Conservation (phyloP, 441 rosid species). For the Syzygium malaccense region DNA sequence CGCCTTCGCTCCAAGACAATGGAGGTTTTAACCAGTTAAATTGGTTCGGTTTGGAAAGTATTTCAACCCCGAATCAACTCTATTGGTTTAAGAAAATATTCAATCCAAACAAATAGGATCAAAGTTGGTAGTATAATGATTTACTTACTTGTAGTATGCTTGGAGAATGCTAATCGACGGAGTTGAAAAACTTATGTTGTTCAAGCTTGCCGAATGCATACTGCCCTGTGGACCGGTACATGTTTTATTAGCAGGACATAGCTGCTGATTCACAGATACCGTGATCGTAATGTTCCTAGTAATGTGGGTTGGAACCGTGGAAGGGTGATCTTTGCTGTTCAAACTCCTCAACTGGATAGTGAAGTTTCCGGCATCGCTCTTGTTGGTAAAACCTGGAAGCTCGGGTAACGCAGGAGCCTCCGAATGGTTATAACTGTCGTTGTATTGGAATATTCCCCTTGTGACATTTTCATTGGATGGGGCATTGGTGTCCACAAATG, state of each 20-base stretch:
- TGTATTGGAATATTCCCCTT: background rate
- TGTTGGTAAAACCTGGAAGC: background rate
- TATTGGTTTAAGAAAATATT: background rate
- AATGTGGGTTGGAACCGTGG: background rate
- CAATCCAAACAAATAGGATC: background rate
- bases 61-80: background rate
- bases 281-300: background rate
- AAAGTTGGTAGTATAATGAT: background rate
- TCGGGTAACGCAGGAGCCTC: background rate
- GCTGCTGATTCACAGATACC: background rate
- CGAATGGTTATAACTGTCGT: background rate
- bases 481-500: background rate
- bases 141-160: background rate
- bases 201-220: background rate
- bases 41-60: background rate
- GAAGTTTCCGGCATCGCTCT: background rate
- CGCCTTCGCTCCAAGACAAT: background rate
- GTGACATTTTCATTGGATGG: background rate
- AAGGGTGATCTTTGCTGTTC: background rate
- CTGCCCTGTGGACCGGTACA: background rate
- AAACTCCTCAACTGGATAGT: background rate
- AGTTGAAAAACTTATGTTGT: background rate
- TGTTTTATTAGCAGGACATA: background rate
- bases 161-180: background rate
- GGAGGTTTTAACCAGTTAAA: background rate